phyloP scores from a whole-genome alignment of 106 monocot species.

The Dioscorea zingiberensis region DNA sequence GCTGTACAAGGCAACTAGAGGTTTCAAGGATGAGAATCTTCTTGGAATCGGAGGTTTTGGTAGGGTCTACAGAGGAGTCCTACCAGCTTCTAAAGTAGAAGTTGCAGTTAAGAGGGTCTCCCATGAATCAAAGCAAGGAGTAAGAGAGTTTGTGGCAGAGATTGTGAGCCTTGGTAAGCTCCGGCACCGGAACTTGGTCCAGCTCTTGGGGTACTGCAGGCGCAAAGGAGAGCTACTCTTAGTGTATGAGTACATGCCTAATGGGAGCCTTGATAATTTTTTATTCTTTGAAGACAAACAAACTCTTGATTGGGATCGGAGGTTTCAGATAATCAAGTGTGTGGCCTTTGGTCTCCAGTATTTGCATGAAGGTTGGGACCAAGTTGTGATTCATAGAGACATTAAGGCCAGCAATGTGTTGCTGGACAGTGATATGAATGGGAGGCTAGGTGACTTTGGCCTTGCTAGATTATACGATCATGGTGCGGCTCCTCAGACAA shows the following conservation, averaged over 20 bases:
- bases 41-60: background rate
- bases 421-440: conserved; percentile 9
- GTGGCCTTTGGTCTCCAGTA: conserved; percentile 8
- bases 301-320: background rate
- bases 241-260: conserved; percentile 8
- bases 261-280: conserved; percentile 11
- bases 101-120: conserved; percentile 6
- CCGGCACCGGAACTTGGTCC: conserved; percentile 4
- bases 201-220: conserved; percentile 9
- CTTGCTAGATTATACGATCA: conserved; percentile 9
- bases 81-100: background rate
- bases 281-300: background rate
- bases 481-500: background rate
- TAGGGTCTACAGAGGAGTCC: no score
- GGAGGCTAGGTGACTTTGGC: conserved; percentile 7
- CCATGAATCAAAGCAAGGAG: background rate
- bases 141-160: conserved; percentile 7
- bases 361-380: conserved; percentile 7
- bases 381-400: conserved; percentile 6
- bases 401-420: conserved; percentile 10
- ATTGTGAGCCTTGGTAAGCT: background rate
- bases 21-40: background rate
- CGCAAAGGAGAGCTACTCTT: conserved; percentile 9
- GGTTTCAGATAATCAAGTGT: conserved; percentile 5
- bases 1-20: background rate